These are phyloP conservation scores for Cerrena zonata DNA, from an alignment of 1,284 basidiomycete genomes.

Conservation along the genomic window DNA sequence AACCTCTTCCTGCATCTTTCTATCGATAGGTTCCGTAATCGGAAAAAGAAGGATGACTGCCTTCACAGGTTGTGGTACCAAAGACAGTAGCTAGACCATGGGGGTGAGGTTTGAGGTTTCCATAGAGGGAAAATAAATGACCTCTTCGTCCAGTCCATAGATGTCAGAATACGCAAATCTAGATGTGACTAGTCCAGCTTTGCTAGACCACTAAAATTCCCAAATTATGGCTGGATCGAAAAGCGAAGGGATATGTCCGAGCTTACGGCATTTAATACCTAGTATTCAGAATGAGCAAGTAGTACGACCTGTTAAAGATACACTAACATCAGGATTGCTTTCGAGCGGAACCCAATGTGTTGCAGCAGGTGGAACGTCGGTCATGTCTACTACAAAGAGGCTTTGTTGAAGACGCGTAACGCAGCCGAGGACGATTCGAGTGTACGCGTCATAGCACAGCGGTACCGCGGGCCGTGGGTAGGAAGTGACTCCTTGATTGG, in stretches of 20 bases:
- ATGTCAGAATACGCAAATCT: slow-evolving; percentile 71
- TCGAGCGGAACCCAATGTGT: slow-evolving; percentile 69
- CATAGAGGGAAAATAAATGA: slow-evolving; percentile 20
- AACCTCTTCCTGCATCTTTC: slow-evolving; percentile 55
- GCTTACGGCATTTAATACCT: slow-evolving; percentile 52
- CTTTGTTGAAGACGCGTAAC: too few species aligned
- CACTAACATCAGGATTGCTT: slow-evolving; percentile 65
- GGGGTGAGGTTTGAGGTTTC: background rate
- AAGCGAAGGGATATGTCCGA: background rate
- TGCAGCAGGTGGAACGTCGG: slow-evolving; percentile 1
- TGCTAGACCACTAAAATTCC: slow-evolving; percentile 73
- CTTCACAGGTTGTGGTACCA: slow-evolving; percentile 68
- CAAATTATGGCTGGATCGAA: slow-evolving; percentile 1
- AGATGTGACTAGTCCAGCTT: slow-evolving; percentile 61
- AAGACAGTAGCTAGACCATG: slow-evolving; percentile 59
- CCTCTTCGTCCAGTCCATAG: slow-evolving; percentile 75
- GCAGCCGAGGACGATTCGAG: too few species aligned
- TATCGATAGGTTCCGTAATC: slow-evolving; percentile 46
- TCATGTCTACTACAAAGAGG: too few species aligned
- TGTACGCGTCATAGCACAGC: too few species aligned
- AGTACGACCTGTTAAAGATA: slow-evolving; percentile 1
- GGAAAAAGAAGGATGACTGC: slow-evolving; percentile 84
- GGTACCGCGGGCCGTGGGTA: too few species aligned
- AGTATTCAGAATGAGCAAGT: slow-evolving; percentile 5
- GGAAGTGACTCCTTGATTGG: too few species aligned